Conservation (phyloP, 352 stramenopile species). For the Globisporangium canariense region DNA sequence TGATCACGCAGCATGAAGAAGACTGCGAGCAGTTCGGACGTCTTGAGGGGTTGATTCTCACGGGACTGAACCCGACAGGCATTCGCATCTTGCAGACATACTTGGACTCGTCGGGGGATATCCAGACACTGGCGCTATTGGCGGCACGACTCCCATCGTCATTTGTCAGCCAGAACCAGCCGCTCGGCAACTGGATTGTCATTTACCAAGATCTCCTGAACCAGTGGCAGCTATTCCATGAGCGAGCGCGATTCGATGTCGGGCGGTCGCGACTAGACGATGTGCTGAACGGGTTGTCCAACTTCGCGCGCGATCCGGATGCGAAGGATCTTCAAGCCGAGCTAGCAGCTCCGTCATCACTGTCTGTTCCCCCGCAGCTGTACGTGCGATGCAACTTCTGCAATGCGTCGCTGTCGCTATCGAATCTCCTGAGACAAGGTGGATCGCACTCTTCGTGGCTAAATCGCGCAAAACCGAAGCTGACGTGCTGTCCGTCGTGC, state of each 20-base stretch:
- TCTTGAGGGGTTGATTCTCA: slow-evolving; percentile 90
- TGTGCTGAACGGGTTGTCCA: slow-evolving; percentile 73
- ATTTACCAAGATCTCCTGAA: slow-evolving; percentile 92
- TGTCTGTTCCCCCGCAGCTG: slow-evolving; percentile 79
- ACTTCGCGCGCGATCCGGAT: slow-evolving; percentile 47
- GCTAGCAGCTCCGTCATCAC: slow-evolving; percentile 39
- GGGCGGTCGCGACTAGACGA: slow-evolving; percentile 87
- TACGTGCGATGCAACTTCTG: slow-evolving; percentile 96
- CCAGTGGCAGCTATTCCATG: slow-evolving; percentile 92
- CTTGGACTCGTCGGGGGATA: slow-evolving; percentile 85
- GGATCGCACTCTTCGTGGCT: slow-evolving; percentile 90
- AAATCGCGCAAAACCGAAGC: slow-evolving; percentile 86
- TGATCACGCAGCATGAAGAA: slow-evolving; percentile 74
- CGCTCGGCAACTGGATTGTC: slow-evolving; percentile 87
- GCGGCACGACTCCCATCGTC: slow-evolving; percentile 59
- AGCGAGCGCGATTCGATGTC: slow-evolving; percentile 91
- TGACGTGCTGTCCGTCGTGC: slow-evolving; percentile 90
- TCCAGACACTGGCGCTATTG: slow-evolving; percentile 90
- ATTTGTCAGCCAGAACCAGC: slow-evolving; percentile 50
- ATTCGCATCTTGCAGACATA: slow-evolving; percentile 90
- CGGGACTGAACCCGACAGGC: slow-evolving; percentile 78
- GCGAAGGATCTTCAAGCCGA: slow-evolving; percentile 44
- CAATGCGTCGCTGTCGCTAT: slow-evolving; percentile 87
- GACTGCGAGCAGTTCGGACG: slow-evolving; percentile 81
- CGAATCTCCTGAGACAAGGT: slow-evolving; percentile 81